These are phyloP conservation scores for Aspergillus egyptiacus DNA, from an alignment of 495 filamentous ascomycete genomes.

Conservation along the genomic window DNA sequence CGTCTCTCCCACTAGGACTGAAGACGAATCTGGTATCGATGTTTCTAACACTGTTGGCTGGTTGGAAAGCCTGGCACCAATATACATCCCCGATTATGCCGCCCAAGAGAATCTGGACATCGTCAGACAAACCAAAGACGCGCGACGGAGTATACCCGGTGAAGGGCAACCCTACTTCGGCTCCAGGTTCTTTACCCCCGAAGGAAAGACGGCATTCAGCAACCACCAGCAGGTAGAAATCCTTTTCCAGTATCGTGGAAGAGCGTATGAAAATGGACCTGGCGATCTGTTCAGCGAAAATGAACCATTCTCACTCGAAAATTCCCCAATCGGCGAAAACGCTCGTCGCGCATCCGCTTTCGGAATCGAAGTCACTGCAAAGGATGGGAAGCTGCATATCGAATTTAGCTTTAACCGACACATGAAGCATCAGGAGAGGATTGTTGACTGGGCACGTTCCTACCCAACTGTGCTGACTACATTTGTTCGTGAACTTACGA, in stretches of 20 bases:
- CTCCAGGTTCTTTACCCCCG: not conserved
- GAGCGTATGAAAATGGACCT: not conserved
- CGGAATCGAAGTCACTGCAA: not conserved
- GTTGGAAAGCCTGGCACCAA: constrained; percentile 39
- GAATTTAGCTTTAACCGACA: constrained; percentile 2
- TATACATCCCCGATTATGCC: constrained; percentile 4
- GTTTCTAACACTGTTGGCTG: constrained; percentile 44
- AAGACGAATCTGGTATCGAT: constrained; percentile 32
- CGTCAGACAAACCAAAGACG: constrained; percentile 10
- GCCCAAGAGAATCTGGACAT: constrained; percentile 1
- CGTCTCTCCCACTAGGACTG: constrained; percentile 41
- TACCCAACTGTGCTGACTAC: not conserved
- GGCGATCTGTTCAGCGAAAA: not conserved
- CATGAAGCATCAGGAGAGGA: constrained; percentile 1
- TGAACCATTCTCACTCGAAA: not conserved
- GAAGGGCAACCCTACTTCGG: constrained; percentile 26
- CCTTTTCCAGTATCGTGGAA: constrained; percentile 8
- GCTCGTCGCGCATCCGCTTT: not conserved
- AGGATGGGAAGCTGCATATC: not conserved
- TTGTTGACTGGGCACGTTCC: not conserved
- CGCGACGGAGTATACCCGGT: constrained; percentile 9
- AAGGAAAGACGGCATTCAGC: not conserved
- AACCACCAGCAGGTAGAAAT: constrained; percentile 6
- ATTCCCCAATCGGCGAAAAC: not conserved
- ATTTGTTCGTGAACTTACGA: not conserved